Evolutionary conservation across 1,284 basidiomycete genomes (phyloP).

Genomic region (Microbotryum lychnidis-dioicae): DNA sequence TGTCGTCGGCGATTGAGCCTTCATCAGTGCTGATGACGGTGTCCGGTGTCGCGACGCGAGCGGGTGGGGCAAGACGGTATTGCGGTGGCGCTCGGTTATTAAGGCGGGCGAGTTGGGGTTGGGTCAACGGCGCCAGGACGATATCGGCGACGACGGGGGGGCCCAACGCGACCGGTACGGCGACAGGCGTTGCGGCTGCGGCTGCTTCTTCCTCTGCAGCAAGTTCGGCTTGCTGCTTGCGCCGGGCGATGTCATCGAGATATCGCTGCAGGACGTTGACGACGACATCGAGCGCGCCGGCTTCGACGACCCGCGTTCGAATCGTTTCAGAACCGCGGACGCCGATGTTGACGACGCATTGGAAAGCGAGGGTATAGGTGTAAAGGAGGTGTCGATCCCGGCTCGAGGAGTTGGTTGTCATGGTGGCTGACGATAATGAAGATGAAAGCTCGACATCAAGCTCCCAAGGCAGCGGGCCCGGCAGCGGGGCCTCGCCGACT

Average conservation of each 20-base stretch:
- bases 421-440: background rate
- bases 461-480: background rate
- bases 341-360: slow-evolving; percentile 95
- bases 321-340: slow-evolving; percentile 92
- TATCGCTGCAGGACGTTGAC: slow-evolving; percentile 88
- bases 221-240: slow-evolving; percentile 16
- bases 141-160: slow-evolving; percentile 10
- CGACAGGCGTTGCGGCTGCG: slow-evolving; percentile 4
- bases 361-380: slow-evolving; percentile 79
- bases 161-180: background rate
- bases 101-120: slow-evolving; percentile 20
- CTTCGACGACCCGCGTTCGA: slow-evolving; percentile 86
- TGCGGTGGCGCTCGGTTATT: slow-evolving; percentile 7
- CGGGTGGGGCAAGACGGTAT: slow-evolving; percentile 15
- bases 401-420: slow-evolving; percentile 49
- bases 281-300: slow-evolving; percentile 88
- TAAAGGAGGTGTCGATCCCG: slow-evolving; percentile 50
- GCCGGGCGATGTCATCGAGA: slow-evolving; percentile 46
- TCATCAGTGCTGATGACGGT: slow-evolving; percentile 24
- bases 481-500: background rate
- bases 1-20: slow-evolving; percentile 16
- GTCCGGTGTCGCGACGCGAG: slow-evolving; percentile 23
- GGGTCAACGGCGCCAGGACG: slow-evolving; percentile 13
- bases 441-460: slow-evolving; percentile 2
- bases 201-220: slow-evolving; percentile 18